Evolutionary conservation across 345 rosid species (phyloP), one percentile per base, ranked within the genome.

Genomic region (Syzygium grande): DNA sequence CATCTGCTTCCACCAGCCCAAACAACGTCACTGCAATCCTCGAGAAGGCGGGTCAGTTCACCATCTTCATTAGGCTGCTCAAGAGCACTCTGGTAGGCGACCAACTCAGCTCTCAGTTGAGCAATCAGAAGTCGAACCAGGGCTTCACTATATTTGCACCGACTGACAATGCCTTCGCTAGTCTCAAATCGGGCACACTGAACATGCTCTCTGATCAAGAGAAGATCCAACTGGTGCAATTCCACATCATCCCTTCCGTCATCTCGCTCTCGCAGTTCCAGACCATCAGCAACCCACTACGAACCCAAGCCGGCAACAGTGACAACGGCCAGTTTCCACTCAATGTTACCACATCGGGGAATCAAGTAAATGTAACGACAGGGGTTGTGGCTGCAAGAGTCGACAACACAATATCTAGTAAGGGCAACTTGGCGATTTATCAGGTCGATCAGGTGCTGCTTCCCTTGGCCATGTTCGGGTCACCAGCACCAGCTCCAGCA

Each of bases 131-230:
- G 80, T 94, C 98, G 6, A 96, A 92, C 87, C 94, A 95, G 88
- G 99, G 96, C 52, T 84, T 95, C 23, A 97, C 99, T 0, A 58
- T 97, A 5, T 97, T 97, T 55, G 98, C 99, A 2, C 99, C 98
- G 0, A 89, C 98, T 0, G 98, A 97, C 84, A 97, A 93, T 51
- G 96, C 98, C 52, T 97, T 97, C 61, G 77, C 89, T 51, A 89
- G 83, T 86, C 98, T 97, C 79, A 94, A 93, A 85, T 38, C 98
- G 7, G 99, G 98, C 53, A 89, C 95, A 6, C 46, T 97, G 2
- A 97, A 96, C 93, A 93, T 94, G 0, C 92, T 97, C 3, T 90
- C 94, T 1, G 97, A 95, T 86, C 95, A 92, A 55, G 92, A 94
- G 86, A 95, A 97, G 86, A 94, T 94, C 86, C 95, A 95, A 88